Evolutionary conservation across 768 basidiomycete species (phyloP).

Genomic region (Dioszegia hungarica): DNA sequence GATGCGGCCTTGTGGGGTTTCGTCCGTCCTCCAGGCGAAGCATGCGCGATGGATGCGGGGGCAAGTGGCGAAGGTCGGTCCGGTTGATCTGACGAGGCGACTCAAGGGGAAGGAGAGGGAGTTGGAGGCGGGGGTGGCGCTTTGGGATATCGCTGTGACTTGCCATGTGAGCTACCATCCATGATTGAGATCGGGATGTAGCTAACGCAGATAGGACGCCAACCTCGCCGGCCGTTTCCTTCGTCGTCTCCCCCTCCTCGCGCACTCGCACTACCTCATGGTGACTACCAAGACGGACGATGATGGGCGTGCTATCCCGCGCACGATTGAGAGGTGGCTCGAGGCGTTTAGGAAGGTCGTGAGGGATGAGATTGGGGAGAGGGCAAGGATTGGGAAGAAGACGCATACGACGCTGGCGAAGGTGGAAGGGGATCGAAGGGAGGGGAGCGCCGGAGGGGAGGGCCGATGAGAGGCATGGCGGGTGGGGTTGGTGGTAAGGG

Average conservation of each 20-base stretch:
- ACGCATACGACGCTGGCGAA: not conserved
- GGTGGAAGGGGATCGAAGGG: not conserved
- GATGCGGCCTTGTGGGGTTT: constrained; percentile 59
- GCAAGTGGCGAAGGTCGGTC: not conserved
- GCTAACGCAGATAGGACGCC: constrained; percentile 49
- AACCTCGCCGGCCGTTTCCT: constrained; percentile 89
- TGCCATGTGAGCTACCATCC: constrained; percentile 65
- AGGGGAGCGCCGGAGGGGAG: not conserved
- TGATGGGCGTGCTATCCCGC: constrained; percentile 47
- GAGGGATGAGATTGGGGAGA: constrained; percentile 45
- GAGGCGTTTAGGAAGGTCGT: constrained; percentile 78
- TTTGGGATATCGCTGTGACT: constrained; percentile 65
- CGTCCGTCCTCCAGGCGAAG: not conserved
- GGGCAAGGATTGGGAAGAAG: constrained; percentile 22
- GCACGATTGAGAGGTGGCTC: constrained; percentile 66
- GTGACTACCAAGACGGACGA: not conserved
- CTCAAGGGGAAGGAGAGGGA: constrained; percentile 17
- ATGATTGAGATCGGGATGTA: not conserved
- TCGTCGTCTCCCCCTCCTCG: constrained; percentile 87
- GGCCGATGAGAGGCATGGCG: too few relatives aligned
- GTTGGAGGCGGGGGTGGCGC: constrained; percentile 55
- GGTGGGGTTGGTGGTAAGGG: too few relatives aligned
- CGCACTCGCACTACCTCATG: constrained; percentile 74
- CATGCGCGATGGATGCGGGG: not conserved
- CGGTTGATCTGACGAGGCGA: not conserved